A percentile compares a stretch with the other conserved stretches of the same genome.
Evolutionary conservation across 2,329 filamentous ascomycete genomes (phyloP).

Genomic region (Cercospora sojina): DNA sequence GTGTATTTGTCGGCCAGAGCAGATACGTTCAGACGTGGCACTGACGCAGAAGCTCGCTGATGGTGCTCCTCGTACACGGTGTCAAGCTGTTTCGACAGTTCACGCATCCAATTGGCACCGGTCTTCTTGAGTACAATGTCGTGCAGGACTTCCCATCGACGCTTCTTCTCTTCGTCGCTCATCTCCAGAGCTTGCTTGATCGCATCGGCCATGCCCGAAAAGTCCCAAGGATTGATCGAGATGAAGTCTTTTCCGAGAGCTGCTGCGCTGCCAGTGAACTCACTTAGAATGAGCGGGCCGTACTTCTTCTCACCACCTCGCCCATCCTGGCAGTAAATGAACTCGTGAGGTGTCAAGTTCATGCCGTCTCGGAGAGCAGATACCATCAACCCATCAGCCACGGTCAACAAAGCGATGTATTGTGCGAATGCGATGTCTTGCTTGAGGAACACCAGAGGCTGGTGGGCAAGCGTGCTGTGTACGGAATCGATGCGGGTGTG

Average conservation of each 20-base stretch:
- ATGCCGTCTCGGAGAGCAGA: constrained; percentile 94
- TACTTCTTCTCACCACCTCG: constrained; percentile 74
- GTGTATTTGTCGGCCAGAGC: constrained; percentile 66
- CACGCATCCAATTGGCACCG: constrained; percentile 80
- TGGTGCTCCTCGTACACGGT: constrained; percentile 81
- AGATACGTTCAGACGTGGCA: constrained; percentile 76
- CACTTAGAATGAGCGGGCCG: constrained; percentile 85
- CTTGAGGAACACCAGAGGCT: constrained; percentile 88
- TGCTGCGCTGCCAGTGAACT: constrained; percentile 89
- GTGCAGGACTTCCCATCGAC: constrained; percentile 72
- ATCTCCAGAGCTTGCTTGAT: constrained; percentile 84
- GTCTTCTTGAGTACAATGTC: constrained; percentile 76
- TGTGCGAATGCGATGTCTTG: constrained; percentile 92
- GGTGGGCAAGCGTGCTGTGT: constrained; percentile 86
- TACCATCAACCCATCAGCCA: constrained; percentile 90
- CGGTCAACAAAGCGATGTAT: constrained; percentile 85
- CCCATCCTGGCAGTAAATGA: constrained; percentile 88
- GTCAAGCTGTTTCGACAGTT: constrained; percentile 68
- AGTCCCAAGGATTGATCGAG: constrained; percentile 93
- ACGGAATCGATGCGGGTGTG: constrained; percentile 90
- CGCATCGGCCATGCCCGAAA: constrained; percentile 72
- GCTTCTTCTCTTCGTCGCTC: constrained; percentile 68
- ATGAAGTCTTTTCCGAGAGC: constrained; percentile 80
- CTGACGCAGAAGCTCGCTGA: constrained; percentile 77
- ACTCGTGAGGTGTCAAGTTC: constrained; percentile 95